Base-by-base conservation (phyloP, 768 basidiomycete species). In the Lactifluus hygrophoroides region DNA sequence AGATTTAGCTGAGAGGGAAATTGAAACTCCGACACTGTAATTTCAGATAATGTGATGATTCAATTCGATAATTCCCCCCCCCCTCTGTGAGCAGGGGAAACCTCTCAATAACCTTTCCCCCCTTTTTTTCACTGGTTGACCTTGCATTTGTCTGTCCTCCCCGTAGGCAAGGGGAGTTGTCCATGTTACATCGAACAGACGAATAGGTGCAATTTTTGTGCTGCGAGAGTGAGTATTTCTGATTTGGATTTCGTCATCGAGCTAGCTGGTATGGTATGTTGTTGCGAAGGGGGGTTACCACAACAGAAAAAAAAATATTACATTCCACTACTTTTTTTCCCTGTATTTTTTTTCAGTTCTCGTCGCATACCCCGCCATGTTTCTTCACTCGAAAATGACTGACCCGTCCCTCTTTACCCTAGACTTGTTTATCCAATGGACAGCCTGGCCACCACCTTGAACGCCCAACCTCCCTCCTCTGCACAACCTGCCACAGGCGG, bases 231-330 rank as follows among this genome's bases (percentile, higher is more conserved):
- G 59, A 51, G 59, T 10, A 25, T 46, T n/a, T 60, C 17, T 27
- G 14, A 23, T 60, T 55, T 60, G 37, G 34, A 51, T 51, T 56
- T 56, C 21, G 49, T 46, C 21, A 51, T 32, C 11, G 23, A 2
- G 23, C 23, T 43, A 23, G 19, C n/a, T 9, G n/a, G 45, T 57
- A 17, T 32, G 32, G 5, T 32, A 10, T 10, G 32, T n/a, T 48
- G 38, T 43, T 37, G 45, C 35, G 38, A 27, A 27, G n/a, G 47
- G 46, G 54, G 59, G 59, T 60, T 60, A 60, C 49, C 54, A 55
- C 53, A 28, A 54, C 42, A 30, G n/a, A n/a, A 50, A 60, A 60
- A 60, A 60, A 59, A 54, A 17, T 60, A 55, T 60, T 56, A 59
- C 54, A 56, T 60, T 60, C 54, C 11, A 14, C 25, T 44, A 34